Conservation (phyloP, 2,329 filamentous ascomycete genomes). For the Pseudogymnoascus sp. region DNA sequence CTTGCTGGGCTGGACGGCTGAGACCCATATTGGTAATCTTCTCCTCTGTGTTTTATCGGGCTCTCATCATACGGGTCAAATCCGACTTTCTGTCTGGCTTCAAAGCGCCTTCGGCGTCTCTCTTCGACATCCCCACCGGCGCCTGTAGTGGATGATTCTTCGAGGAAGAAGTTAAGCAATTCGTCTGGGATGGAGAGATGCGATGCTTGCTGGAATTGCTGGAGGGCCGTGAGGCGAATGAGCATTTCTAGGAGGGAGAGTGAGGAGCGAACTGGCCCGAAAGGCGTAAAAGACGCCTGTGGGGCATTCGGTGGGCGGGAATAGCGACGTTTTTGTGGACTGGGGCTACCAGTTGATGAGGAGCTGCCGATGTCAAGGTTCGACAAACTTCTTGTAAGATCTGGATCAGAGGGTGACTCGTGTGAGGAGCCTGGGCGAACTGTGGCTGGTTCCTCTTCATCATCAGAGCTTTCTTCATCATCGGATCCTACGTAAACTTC, state of each 20-base stretch:
- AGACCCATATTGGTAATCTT: constrained; percentile 49
- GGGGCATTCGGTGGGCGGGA: not conserved
- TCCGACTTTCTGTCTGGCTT: constrained; percentile 55
- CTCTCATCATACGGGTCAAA: constrained; percentile 69
- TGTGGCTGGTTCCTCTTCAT: constrained; percentile 18
- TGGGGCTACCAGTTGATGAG: constrained; percentile 16
- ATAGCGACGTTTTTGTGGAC: constrained; percentile 1
- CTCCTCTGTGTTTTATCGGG: constrained; percentile 53
- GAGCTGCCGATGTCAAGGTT: constrained; percentile 22
- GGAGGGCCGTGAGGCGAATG: constrained; percentile 61
- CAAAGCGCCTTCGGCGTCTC: constrained; percentile 50
- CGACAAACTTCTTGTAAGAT: constrained; percentile 17
- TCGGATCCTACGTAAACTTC: constrained; percentile 63
- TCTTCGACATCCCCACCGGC: constrained; percentile 55
- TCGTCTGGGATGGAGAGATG: constrained; percentile 67
- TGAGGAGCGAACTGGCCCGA: constrained; percentile 53
- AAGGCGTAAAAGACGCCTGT: constrained; percentile 30
- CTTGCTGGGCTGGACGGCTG: not conserved
- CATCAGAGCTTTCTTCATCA: constrained; percentile 30
- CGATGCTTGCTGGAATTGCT: constrained; percentile 67
- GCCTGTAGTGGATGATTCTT: constrained; percentile 59
- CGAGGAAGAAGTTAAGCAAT: constrained; percentile 66
- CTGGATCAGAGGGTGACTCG: constrained; percentile 11
- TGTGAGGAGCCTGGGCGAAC: constrained; percentile 19
- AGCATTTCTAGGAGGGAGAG: constrained; percentile 67